Base-by-base conservation (phyloP, 2,329 filamentous ascomycete species). In the Ascochyta rabiei region DNA sequence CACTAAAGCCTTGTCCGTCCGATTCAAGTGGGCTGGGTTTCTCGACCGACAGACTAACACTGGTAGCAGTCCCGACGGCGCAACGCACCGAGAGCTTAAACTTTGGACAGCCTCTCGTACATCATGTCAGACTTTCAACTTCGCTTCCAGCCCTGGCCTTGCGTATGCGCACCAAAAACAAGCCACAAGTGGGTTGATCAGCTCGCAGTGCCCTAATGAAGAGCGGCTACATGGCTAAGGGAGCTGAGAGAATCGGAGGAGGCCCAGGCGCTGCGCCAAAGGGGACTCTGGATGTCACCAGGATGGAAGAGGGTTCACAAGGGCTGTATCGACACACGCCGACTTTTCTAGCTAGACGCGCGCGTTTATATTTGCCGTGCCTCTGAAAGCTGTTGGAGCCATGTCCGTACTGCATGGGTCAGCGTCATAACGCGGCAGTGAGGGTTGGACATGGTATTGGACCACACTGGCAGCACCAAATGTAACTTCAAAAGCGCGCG, bases 31-130 rank as follows among this genome's bases (percentile, higher is more conserved):
- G 41, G 45, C 34, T 34, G 46, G 34, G 18, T 19, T 28, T 31
- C 21, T 33, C 46, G 35, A 45, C 30, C 35, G 35, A 45, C 46
- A 55, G 40, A 37, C 52, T 30, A 30, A 30, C 28, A 13, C 28
- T 13, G 12, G 12, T 55, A 55, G 16, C 24, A 35, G 28, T 37
- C 24, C 50, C 44, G 45, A 45, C 15, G 45, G 41, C 45, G 45
- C 33, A 45, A 40, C 42, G 30, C 40, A 41, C 45, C 21, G 33
- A 37, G 38, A 41, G 52, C 46, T 49, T 49, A 45, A 48, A 33
- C 31, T 15, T 19, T 39, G 13, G 16, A 35, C 23, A 46, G 34
- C 34, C 24, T 44, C 23, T 49, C 15, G 30, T 37, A 9, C 9
- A 35, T 8, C 12, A 30, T 44, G 26, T 23, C n/a, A 30, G 16